Evolutionary conservation across 2,329 filamentous ascomycete species (phyloP).

Genomic region (Colletotrichum sp.): DNA sequence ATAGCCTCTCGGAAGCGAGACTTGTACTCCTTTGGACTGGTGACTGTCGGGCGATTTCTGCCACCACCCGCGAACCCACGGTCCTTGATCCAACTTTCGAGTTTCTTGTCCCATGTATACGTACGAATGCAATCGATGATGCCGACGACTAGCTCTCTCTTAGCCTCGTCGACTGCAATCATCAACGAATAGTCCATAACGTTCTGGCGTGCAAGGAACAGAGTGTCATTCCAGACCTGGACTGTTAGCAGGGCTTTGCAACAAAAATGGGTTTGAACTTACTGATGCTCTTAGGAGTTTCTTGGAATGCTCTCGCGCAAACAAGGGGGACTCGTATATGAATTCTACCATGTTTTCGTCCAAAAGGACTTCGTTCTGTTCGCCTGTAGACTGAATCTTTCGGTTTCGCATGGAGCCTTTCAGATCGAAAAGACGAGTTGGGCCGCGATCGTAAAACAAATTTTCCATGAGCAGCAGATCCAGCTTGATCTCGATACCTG

Average conservation of each 20-base stretch:
- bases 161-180: slow-evolving; percentile 92
- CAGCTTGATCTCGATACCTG: slow-evolving; percentile 91
- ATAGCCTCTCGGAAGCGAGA: slow-evolving; percentile 95
- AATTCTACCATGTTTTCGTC: slow-evolving; percentile 99
- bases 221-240: slow-evolving; percentile 88
- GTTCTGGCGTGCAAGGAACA: slow-evolving; percentile 92
- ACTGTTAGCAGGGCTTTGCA: neutral
- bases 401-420: slow-evolving; percentile 99
- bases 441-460: slow-evolving; percentile 91
- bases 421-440: slow-evolving; percentile 90
- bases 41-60: slow-evolving; percentile 89
- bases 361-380: slow-evolving; percentile 93
- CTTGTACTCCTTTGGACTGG: slow-evolving; percentile 97
- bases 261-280: neutral
- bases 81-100: slow-evolving; percentile 99
- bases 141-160: slow-evolving; percentile 91
- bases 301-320: slow-evolving; percentile 94
- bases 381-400: slow-evolving; percentile 93
- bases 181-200: slow-evolving; percentile 99
- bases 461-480: slow-evolving; percentile 98
- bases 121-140: slow-evolving; percentile 99
- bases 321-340: slow-evolving; percentile 96
- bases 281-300: slow-evolving; percentile 86
- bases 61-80: slow-evolving; percentile 80
- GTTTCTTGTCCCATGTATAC: slow-evolving; percentile 99